These are phyloP conservation scores for Zymoseptoria passerinii DNA, from an alignment of 2,329 filamentous ascomycete species.

Conservation along the genomic window DNA sequence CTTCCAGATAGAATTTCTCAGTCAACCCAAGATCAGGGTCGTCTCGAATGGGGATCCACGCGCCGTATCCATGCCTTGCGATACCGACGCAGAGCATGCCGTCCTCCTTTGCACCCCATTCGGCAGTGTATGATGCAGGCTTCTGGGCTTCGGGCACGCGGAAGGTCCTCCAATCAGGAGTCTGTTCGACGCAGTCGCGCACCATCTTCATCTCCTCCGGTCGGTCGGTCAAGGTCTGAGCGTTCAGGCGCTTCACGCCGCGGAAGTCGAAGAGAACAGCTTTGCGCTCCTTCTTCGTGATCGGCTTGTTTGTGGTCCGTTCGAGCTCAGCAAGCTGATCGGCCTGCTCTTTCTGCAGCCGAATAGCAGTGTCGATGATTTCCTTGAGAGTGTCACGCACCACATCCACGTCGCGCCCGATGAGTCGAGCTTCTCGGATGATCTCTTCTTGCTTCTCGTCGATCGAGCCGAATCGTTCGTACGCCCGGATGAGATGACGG, in stretches of 20 bases:
- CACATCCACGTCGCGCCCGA: slow-evolving; percentile 72
- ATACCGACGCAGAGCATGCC: slow-evolving; percentile 96
- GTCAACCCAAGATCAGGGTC: slow-evolving; percentile 75
- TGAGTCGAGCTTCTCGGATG: slow-evolving; percentile 74
- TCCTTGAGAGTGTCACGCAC: slow-evolving; percentile 69
- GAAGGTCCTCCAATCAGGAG: slow-evolving; percentile 67
- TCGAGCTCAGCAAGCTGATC: slow-evolving; percentile 56
- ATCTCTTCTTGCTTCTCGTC: slow-evolving; percentile 84
- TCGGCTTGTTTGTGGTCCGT: slow-evolving; percentile 62
- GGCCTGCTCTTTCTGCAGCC: slow-evolving; percentile 65
- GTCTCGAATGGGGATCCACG: slow-evolving; percentile 90
- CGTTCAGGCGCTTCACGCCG: slow-evolving; percentile 89
- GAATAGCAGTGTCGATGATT: slow-evolving; percentile 63
- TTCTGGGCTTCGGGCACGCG: slow-evolving; percentile 88
- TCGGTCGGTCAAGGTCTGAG: slow-evolving; percentile 86
- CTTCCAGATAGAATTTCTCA: slow-evolving; percentile 93
- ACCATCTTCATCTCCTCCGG: slow-evolving; percentile 82
- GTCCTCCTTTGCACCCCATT: slow-evolving; percentile 89
- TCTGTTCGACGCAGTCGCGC: slow-evolving; percentile 58
- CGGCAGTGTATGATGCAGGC: slow-evolving; percentile 78
- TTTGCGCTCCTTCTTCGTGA: slow-evolving; percentile 97
- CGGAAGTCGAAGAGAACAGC: slow-evolving; percentile 92
- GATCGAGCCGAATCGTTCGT: slow-evolving; percentile 83
- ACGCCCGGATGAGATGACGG: slow-evolving; percentile 81
- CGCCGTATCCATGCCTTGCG: slow-evolving; percentile 85